phyloP scores from a whole-genome alignment of 176 grass and related monocot species.

The Stipa capillata region DNA sequence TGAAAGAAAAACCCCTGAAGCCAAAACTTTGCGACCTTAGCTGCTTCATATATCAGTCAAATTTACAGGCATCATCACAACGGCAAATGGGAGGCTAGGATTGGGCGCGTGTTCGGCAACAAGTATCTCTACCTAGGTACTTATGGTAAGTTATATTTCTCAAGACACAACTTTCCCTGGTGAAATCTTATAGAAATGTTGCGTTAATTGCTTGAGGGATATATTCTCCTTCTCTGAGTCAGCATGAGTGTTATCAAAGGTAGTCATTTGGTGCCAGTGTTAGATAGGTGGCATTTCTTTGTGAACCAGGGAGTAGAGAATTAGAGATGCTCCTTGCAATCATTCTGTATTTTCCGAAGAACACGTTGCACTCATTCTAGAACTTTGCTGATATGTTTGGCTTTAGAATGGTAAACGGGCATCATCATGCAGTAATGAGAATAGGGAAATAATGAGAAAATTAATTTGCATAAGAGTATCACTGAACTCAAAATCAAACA shows the following conservation, averaged over 20 bases:
- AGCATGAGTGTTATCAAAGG: too few relatives aligned
- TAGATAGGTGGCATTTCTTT: neutral
- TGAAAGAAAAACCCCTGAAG: neutral
- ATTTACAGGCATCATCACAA: conserved; percentile 56
- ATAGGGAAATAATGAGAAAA: neutral
- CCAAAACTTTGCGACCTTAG: neutral
- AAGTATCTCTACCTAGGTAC: conserved; percentile 70
- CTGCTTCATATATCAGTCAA: neutral
- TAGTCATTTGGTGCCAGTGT: neutral
- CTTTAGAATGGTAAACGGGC: neutral
- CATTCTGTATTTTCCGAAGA: neutral
- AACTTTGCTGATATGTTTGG: neutral
- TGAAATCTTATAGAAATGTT: neutral
- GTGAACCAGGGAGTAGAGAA: neutral
- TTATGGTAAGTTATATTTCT: conserved; percentile 16
- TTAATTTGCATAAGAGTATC: neutral
- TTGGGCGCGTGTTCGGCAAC: conserved; percentile 53
- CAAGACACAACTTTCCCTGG: neutral
- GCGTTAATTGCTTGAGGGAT: neutral
- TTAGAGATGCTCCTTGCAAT: neutral
- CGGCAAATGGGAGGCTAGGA: conserved; percentile 62
- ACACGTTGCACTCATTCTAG: neutral
- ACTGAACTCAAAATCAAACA: neutral
- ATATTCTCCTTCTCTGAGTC: conserved; percentile 15
- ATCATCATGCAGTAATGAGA: neutral